Base-by-base conservation (phyloP, 2,329 filamentous ascomycete genomes). In the Pseudogymnoascus sp. region DNA sequence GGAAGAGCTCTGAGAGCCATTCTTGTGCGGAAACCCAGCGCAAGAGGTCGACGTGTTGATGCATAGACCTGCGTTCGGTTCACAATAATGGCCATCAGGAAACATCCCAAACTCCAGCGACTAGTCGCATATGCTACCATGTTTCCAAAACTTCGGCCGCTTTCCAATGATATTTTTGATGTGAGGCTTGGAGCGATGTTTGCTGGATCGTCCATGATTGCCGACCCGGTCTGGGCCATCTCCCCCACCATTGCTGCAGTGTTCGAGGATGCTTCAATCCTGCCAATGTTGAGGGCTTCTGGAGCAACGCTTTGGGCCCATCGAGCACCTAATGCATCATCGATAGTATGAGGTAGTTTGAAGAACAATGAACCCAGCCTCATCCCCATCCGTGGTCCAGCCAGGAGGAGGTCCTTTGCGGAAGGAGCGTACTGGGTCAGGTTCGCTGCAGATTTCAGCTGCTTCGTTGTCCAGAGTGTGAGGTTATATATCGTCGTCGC, bases 61-160 rank as follows among this genome's bases (percentile, higher is more conserved):
- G 91, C 93, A 74, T 96, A 97, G 67, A 97, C 94, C 62, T 92
- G 87, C 6, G 94, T 95, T 62, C 94, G 85, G 72, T 97, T 97
- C 22, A 97, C 79, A 62, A 97, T 77, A 62, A 97, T 83, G 20
- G 91, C 91, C 80, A 93, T 89, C 37, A 87, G 84, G 68, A 97
- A 86, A 68, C 91, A 97, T 59, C 87, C 86, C 62, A 97, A 77
- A 0, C 93, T 92, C 94, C 94, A 97, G 73, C 89, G 89, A 74
- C 90, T 95, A 1, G 90, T 95, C 43, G 91, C 80, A 74, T 97
- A 99, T 68, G 86, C 89, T 74, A 97, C 92, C 62, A 97, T 85
- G 64, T 90, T 91, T 47, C 90, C 89, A 43, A 97, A 79, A 43
- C 89, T 91, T 70, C 87, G 84, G 1, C 80, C 77, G 22, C 82